phyloP scores from a whole-genome alignment of 73 alveolate genomes.

The Strombidium stylifer region DNA sequence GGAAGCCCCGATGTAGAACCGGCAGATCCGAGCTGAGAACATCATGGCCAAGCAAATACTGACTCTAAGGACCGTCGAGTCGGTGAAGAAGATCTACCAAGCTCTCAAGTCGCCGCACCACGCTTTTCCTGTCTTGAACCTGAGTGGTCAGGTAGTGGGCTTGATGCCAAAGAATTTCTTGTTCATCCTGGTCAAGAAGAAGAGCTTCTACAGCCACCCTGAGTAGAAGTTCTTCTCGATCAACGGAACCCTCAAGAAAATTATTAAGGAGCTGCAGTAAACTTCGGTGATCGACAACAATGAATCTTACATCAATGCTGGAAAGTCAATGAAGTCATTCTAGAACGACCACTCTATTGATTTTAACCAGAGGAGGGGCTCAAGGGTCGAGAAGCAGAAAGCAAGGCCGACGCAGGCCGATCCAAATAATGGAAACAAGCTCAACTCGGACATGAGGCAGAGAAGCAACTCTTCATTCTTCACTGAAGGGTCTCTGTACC shows the following conservation, averaged over 20 bases:
- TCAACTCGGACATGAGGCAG: too few relatives aligned
- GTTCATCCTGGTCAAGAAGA: constrained; percentile 16
- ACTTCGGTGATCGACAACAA: too few relatives aligned
- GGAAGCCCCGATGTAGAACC: constrained; percentile 4
- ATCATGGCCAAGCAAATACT: constrained; percentile 29
- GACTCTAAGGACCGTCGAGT: background rate
- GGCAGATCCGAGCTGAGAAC: constrained; percentile 18
- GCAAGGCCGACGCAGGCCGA: too few relatives aligned
- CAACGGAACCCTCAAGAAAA: background rate
- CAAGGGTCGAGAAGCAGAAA: too few relatives aligned
- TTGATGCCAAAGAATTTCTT: constrained; percentile 24
- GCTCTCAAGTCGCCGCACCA: constrained; percentile 9
- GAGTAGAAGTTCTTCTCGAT: background rate
- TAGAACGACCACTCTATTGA: too few relatives aligned
- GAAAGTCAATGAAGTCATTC: background rate
- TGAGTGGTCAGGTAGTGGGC: constrained; percentile 13
- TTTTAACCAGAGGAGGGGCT: too few relatives aligned
- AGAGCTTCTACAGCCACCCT: constrained; percentile 16
- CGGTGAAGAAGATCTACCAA: constrained; percentile 15
- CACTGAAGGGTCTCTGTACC: too few relatives aligned
- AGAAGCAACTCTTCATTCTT: too few relatives aligned
- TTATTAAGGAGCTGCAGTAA: background rate
- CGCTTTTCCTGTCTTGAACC: constrained; percentile 46
- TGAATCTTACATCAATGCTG: too few relatives aligned
- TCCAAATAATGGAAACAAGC: too few relatives aligned